phyloP scores from a whole-genome alignment of 1,139 yeast species.

The Debaryomycetaceae sp. region DNA sequence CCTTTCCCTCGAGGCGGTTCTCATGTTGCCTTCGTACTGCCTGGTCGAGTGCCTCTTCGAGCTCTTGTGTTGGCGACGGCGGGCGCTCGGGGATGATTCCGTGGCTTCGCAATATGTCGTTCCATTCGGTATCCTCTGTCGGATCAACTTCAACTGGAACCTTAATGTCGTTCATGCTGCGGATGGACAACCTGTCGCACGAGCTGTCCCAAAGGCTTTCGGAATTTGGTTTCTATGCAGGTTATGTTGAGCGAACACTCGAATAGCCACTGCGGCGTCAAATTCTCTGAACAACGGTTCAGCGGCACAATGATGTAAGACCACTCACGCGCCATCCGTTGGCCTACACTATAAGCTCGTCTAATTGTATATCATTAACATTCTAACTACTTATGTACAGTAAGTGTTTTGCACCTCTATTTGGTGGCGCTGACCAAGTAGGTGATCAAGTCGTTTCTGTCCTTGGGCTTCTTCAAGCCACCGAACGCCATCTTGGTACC shows the following conservation, averaged over 20 bases:
- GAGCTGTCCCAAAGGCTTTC: background rate
- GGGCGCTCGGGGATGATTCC: slow-evolving; percentile 92
- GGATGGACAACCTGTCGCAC: background rate
- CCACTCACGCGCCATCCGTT: background rate
- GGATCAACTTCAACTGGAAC: slow-evolving; percentile 90
- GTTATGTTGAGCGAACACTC: too few species aligned
- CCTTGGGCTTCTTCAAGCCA: slow-evolving; percentile 98
- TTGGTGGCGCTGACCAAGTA: slow-evolving; percentile 80
- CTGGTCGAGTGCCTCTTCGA: slow-evolving; percentile 84
- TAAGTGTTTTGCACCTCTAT: too few species aligned
- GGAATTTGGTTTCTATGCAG: too few species aligned
- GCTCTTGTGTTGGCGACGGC: slow-evolving; percentile 80
- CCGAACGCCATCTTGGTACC: slow-evolving; percentile 99
- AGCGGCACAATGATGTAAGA: background rate
- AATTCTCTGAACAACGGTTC: too few species aligned
- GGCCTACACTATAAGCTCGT: too few species aligned
- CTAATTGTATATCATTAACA: too few species aligned
- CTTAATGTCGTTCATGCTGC: slow-evolving; percentile 31
- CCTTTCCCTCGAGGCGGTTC: slow-evolving; percentile 68
- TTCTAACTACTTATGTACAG: too few species aligned
- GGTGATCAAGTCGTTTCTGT: slow-evolving; percentile 93
- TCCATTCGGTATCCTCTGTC: slow-evolving; percentile 97
- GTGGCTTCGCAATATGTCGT: slow-evolving; percentile 82
- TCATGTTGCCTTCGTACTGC: slow-evolving; percentile 75
- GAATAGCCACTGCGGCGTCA: background rate